Base-by-base conservation (phyloP, 2,329 filamentous ascomycete genomes). In the Alternaria brassicae region DNA sequence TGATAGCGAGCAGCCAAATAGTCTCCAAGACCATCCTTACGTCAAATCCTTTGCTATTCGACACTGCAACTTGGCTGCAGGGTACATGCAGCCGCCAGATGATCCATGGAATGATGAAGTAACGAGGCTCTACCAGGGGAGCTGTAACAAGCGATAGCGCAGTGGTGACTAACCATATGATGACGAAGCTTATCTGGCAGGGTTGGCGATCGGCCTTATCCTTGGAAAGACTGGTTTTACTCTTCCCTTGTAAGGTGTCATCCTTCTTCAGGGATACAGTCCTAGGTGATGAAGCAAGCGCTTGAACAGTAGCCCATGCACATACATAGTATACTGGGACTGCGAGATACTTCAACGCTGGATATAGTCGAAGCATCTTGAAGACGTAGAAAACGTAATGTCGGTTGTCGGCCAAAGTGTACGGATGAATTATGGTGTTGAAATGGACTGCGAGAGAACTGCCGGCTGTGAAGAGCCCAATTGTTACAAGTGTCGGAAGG, bases 341-440 rank as follows among this genome's bases (percentile, higher is more conserved):
- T 1, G 91, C 88, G 0, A 84, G 77, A 68, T 92, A 93, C 34
- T 89, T 89, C 51, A 92, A 78, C 17, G 81, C 78, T 1, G 83
- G 81, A 40, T 91, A 86, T 6, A 84, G 84, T 2, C 90, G 85
- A 36, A 98, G 89, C 6, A 90, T 89, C 1, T 93, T 89, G 82
- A 99, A 99, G 60, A 96, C 83, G 80, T 99, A 99, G 78, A 99
- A 99, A 76, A 96, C 90, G 81, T 97, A 99, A 77, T 99, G 95
- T 2, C 95, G 85, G 77, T 99, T 99, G 78, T 99, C 95, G 32
- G 95, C 95, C 1, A 98, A 85, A 0, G 93, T 97, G 75, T 98
- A 99, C 0, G 95, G 94, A 73, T 99, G 95, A 41, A 98, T 86
- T 63, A 97, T 90, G 32, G 95, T 99, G 83, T 97, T 98, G 83